Conservation (phyloP, 306 rosid species). For the Pyrus pyrifolia region DNA sequence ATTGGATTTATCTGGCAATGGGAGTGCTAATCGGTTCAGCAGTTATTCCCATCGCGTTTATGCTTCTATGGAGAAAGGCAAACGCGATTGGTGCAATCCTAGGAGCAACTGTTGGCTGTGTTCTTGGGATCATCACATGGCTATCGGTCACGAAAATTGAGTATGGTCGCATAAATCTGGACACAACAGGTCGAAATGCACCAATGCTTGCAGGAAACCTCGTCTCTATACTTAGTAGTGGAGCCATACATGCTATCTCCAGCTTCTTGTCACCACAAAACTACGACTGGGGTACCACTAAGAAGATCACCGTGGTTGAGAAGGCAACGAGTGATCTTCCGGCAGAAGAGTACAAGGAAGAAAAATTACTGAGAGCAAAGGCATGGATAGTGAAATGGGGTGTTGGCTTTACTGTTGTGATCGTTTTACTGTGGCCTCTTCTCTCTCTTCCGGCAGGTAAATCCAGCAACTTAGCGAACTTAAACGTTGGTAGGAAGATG, state of each 20-base stretch:
- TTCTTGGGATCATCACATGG: conserved; percentile 76
- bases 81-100: conserved; percentile 80
- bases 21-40: conserved; percentile 95
- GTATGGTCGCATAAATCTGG: conserved; percentile 64
- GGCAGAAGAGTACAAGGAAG: conserved; percentile 67
- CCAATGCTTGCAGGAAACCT: conserved; percentile 97
- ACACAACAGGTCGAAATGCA: conserved; percentile 79
- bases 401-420: conserved; percentile 61
- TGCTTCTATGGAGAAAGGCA: conserved; percentile 86
- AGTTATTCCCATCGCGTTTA: conserved; percentile 82
- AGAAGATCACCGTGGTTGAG: conserved; percentile 65
- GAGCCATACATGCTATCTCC: conserved; percentile 51
- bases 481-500: background rate
- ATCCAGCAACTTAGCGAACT: too few relatives aligned
- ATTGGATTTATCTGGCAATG: conserved; percentile 94
- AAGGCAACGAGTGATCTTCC: conserved; percentile 64
- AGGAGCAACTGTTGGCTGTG: conserved; percentile 66
- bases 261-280: conserved; percentile 74
- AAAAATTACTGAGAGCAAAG: conserved; percentile 52
- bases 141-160: conserved; percentile 52
- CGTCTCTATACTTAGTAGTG: conserved; percentile 67
- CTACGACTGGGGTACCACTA: conserved; percentile 86
- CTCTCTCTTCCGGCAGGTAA: conserved; percentile 83
- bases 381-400: conserved; percentile 89
- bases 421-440: conserved; percentile 80